Evolutionary conservation across 768 basidiomycete species (phyloP).

Genomic region (Mycena venus): DNA sequence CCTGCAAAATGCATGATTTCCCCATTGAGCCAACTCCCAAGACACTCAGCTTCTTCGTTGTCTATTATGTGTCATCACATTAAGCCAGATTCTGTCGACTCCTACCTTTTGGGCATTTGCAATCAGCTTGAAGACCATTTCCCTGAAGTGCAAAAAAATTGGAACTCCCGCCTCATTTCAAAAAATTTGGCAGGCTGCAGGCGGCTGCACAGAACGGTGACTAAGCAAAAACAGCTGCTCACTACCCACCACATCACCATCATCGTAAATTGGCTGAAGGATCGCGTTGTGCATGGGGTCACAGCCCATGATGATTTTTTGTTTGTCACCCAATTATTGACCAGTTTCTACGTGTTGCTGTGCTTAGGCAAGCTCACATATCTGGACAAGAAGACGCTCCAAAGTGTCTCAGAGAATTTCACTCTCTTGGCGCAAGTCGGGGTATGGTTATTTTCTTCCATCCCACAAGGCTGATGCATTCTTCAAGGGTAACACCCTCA

Average conservation of each 20-base stretch:
- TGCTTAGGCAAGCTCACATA: conserved; percentile 48
- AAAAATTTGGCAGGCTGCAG: conserved; percentile 48
- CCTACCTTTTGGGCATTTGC: conserved; percentile 57
- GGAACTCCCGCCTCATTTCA: conserved; percentile 40
- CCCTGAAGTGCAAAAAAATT: conserved; percentile 42
- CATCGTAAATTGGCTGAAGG: background rate
- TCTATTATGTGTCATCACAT: conserved; percentile 54
- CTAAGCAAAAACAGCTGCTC: conserved; percentile 45
- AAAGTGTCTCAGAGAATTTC: conserved; percentile 39
- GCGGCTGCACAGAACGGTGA: conserved; percentile 27
- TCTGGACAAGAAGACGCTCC: conserved; percentile 36
- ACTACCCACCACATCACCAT: conserved; percentile 27
- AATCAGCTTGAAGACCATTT: conserved; percentile 51
- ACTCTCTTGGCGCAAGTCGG: background rate
- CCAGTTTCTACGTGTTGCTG: conserved; percentile 48
- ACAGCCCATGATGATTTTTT: conserved; percentile 40
- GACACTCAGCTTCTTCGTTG: conserved; percentile 51
- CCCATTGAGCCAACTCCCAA: conserved; percentile 43
- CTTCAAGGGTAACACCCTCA: conserved; percentile 40
- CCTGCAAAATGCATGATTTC: conserved; percentile 44
- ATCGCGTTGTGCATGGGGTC: background rate
- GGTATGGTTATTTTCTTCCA: conserved; percentile 42
- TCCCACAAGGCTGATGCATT: conserved; percentile 54
- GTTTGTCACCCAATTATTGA: conserved; percentile 42
- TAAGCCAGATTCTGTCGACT: conserved; percentile 47